Evolutionary conservation across 495 filamentous ascomycete species (phyloP).

Genomic region (Pseudoneurospora amorphoporcata): DNA sequence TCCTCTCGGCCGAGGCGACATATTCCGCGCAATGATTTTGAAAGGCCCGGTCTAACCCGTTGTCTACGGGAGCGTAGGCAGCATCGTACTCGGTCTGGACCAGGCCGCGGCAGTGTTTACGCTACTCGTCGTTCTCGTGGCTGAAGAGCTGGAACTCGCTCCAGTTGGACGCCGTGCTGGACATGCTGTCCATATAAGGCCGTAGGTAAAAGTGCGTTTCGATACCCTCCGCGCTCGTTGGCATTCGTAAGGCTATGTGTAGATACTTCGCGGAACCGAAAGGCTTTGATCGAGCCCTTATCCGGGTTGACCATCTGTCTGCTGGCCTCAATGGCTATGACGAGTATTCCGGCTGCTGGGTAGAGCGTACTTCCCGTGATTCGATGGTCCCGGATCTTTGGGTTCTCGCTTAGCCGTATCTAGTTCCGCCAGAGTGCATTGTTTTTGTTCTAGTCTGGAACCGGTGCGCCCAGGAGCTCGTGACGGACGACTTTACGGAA

Average conservation of each 20-base stretch:
- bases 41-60: not conserved
- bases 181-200: not conserved
- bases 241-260: conserved; percentile 23
- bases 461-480: conserved; percentile 33
- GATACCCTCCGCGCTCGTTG: conserved; percentile 15
- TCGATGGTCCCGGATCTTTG: conserved; percentile 37
- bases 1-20: not conserved
- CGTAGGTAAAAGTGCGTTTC: conserved; percentile 26
- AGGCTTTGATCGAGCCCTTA: conserved; percentile 1
- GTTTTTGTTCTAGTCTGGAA: conserved; percentile 21
- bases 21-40: not conserved
- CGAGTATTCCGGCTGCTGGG: conserved; percentile 35
- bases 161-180: not conserved
- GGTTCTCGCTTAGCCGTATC: conserved; percentile 25
- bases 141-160: not conserved
- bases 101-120: not conserved
- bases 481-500: conserved; percentile 30
- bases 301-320: conserved; percentile 20
- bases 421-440: conserved; percentile 40
- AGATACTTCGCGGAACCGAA: conserved; percentile 14
- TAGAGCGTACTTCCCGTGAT: conserved; percentile 31
- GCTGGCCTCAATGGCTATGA: conserved; percentile 39
- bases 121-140: not conserved
- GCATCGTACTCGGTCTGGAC: not conserved
- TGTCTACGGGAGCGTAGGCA: not conserved